Percentiles rank a stretch among this genome's conserved stretches.
These are phyloP conservation scores for Kregervanrija delftensis DNA, from an alignment of 805 yeast genomes.

Conservation along the genomic window DNA sequence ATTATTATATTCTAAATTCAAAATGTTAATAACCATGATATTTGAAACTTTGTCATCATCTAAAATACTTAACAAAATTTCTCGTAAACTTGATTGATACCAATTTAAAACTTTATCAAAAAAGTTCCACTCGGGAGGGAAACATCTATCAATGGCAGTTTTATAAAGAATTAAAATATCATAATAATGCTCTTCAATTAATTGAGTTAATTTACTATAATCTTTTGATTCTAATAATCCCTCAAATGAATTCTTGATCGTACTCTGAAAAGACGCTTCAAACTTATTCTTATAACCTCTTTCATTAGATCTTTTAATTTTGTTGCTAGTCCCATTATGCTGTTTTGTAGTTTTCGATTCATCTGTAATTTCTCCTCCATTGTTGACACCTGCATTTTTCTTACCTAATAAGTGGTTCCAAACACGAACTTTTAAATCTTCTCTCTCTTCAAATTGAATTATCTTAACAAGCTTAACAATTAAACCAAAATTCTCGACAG, in stretches of 20 bases:
- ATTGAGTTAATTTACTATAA: constrained; percentile 46
- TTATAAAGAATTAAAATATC: constrained; percentile 68
- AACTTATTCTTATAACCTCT: constrained; percentile 62
- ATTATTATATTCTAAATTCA: constrained; percentile 72
- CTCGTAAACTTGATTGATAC: constrained; percentile 62
- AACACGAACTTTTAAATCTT: constrained; percentile 52
- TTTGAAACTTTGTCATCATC: constrained; percentile 54
- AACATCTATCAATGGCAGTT: constrained; percentile 47
- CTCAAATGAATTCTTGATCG: constrained; percentile 61
- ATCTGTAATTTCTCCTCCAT: too few species aligned
- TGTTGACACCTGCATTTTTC: constrained; percentile 7
- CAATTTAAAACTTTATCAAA: constrained; percentile 52
- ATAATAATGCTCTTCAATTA: constrained; percentile 70
- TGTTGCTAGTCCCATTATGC: constrained; percentile 14
- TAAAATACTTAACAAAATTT: constrained; percentile 57
- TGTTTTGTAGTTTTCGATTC: constrained; percentile 3
- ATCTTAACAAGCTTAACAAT: constrained; percentile 70
- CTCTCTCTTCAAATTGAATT: constrained; percentile 71
- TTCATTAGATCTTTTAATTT: constrained; percentile 35
- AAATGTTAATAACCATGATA: constrained; percentile 58
- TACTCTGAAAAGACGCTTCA: constrained; percentile 47
- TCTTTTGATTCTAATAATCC: constrained; percentile 48
- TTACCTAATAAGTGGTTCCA: constrained; percentile 13
- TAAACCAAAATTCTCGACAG: constrained; percentile 59
- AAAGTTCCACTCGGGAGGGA: constrained; percentile 74